Evolutionary conservation across 2,329 filamentous ascomycete species (phyloP).

Genomic region (Emericellopsis cladophorae): DNA sequence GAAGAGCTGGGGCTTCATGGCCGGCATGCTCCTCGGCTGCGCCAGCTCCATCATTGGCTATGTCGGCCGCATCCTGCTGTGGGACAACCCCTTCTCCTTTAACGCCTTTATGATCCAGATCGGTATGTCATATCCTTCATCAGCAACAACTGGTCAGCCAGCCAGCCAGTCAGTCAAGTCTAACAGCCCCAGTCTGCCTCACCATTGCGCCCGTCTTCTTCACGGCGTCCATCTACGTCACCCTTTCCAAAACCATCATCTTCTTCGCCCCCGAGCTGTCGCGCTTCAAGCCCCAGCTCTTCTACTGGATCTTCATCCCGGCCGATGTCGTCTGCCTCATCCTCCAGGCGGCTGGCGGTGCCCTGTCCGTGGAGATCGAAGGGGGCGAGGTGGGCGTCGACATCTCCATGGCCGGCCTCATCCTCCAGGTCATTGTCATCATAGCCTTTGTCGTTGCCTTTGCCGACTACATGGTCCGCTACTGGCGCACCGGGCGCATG

Average conservation of each 20-base stretch:
- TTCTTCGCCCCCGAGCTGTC: conserved; percentile 25
- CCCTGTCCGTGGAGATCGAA: conserved; percentile 30
- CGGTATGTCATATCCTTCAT: conserved; percentile 1
- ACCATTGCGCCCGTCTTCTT: conserved; percentile 35
- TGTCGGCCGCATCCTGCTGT: conserved; percentile 42
- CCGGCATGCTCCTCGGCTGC: conserved; percentile 42
- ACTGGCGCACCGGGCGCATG: conserved; percentile 15
- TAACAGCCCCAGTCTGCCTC: conserved; percentile 31
- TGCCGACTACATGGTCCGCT: conserved; percentile 35
- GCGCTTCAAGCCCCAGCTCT: conserved; percentile 27
- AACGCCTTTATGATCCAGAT: conserved; percentile 52
- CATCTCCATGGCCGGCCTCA: conserved; percentile 36
- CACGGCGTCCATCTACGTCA: conserved; percentile 55
- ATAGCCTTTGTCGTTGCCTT: conserved; percentile 35
- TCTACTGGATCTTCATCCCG: conserved; percentile 38
- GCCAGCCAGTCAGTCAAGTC: background rate
- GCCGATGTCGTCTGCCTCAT: conserved; percentile 43
- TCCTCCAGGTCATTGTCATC: conserved; percentile 45
- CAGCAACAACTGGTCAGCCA: too few relatives aligned
- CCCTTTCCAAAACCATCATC: conserved; percentile 31
- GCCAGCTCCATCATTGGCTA: conserved; percentile 50
- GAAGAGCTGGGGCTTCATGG: conserved; percentile 34
- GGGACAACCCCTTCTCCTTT: conserved; percentile 45
- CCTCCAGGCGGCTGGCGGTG: conserved; percentile 45
- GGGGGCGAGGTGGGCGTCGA: conserved; percentile 22